phyloP scores from a whole-genome alignment of 345 rosid species.

The Populus tremula region DNA sequence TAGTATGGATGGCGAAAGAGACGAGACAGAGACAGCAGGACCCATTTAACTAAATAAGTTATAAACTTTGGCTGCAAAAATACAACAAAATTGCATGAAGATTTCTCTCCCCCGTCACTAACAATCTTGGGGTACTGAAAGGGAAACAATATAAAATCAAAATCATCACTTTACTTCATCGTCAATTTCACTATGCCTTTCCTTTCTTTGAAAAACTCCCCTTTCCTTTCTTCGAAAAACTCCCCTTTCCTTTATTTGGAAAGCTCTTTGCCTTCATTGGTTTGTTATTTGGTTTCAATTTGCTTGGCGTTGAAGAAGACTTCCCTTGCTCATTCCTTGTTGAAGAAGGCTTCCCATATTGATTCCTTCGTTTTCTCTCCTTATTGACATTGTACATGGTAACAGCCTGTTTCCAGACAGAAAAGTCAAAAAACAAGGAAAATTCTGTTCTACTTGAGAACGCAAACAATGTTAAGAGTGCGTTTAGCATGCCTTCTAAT shows the following conservation, averaged over 20 bases:
- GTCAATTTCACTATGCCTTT: slow-evolving; percentile 25
- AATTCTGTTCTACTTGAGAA: background rate
- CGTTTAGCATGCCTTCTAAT: too few relatives aligned
- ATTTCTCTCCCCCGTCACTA: too few relatives aligned
- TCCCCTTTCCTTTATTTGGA: slow-evolving; percentile 36
- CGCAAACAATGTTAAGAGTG: background rate
- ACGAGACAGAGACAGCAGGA: too few relatives aligned
- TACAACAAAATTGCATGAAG: background rate
- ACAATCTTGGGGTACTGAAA: background rate
- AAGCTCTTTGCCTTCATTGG: slow-evolving; percentile 27
- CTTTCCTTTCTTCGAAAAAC: slow-evolving; percentile 34
- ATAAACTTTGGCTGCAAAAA: background rate
- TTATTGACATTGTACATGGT: slow-evolving; percentile 72
- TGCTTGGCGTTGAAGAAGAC: slow-evolving; percentile 35
- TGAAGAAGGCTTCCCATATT: slow-evolving; percentile 35
- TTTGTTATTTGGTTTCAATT: slow-evolving; percentile 46
- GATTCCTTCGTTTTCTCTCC: slow-evolving; percentile 52
- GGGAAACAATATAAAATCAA: slow-evolving; percentile 23
- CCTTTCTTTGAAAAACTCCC: slow-evolving; percentile 33
- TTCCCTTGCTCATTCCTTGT: slow-evolving; percentile 35
- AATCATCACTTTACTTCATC: background rate
- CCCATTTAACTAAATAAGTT: background rate
- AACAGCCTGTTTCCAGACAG: slow-evolving; percentile 55
- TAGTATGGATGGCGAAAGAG: too few relatives aligned
- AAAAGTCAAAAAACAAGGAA: background rate